phyloP scores from a whole-genome alignment of 345 rosid genomes.

The Cardiospermum halicacabum region DNA sequence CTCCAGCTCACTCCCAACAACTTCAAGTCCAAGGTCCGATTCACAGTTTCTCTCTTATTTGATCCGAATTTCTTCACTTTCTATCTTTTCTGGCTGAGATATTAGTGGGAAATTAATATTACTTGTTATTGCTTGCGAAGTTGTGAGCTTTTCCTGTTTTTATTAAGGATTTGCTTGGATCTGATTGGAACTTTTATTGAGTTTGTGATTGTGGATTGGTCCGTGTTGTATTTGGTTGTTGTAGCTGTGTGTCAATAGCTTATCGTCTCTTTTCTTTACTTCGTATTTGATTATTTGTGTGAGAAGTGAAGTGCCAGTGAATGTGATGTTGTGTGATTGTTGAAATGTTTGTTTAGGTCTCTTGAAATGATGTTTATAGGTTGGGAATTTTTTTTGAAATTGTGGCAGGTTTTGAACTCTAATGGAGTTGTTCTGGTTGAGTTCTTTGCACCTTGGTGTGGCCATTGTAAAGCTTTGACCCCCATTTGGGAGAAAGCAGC shows the following conservation, averaged over 20 bases:
- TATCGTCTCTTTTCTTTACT: no score
- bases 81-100: not conserved
- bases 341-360: not conserved
- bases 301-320: no score
- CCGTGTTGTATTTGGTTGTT: not conserved
- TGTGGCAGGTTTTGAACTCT: constrained; percentile 70
- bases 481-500: constrained; percentile 98
- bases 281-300: not conserved
- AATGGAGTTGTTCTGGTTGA: constrained; percentile 88
- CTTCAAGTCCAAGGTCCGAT: constrained; percentile 85
- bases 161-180: not conserved
- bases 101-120: not conserved
- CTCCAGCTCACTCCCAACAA: constrained; percentile 94
- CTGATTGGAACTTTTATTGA: not conserved
- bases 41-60: not conserved
- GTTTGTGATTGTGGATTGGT: not conserved
- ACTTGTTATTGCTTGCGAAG: not conserved
- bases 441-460: constrained; percentile 99
- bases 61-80: not conserved
- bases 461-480: constrained; percentile 87
- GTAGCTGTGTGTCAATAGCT: not conserved
- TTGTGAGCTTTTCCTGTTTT: not conserved
- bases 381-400: not conserved
- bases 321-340: not conserved
- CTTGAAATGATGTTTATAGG: not conserved